Conservation (phyloP, 257 asterid genomes). For the Solanum clarkiae region DNA sequence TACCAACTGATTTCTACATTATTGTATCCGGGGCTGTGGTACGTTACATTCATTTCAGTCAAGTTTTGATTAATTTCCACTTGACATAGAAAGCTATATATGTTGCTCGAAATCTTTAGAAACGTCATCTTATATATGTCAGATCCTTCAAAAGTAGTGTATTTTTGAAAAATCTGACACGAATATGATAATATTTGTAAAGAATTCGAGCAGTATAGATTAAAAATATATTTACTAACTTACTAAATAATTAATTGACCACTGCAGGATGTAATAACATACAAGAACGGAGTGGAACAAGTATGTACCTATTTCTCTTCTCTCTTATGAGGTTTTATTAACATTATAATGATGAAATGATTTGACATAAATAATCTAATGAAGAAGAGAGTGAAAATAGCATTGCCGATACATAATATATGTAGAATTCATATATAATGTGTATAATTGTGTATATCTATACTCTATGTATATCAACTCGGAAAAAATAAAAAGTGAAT, state of each 20-base stretch:
- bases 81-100: background rate
- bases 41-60: background rate
- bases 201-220: background rate
- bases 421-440: no score
- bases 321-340: background rate
- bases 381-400: background rate
- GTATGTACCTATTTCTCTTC: constrained; percentile 12
- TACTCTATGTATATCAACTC: no score
- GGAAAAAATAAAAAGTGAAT: no score
- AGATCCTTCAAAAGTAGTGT: background rate
- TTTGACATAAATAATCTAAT: background rate
- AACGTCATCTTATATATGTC: background rate
- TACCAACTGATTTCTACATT: constrained; percentile 88
- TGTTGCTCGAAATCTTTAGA: background rate
- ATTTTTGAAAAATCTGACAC: background rate
- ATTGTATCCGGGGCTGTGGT: constrained; percentile 93
- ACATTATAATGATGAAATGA: background rate
- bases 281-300: constrained; percentile 69
- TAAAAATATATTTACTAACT: background rate
- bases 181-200: background rate
- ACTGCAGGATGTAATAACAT: constrained; percentile 66
- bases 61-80: background rate
- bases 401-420: no score
- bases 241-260: background rate
- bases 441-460: no score